Percentiles rank a stretch among this genome's conserved stretches.
Conservation (phyloP, 257 asterid species). For the Avicennia marina region DNA sequence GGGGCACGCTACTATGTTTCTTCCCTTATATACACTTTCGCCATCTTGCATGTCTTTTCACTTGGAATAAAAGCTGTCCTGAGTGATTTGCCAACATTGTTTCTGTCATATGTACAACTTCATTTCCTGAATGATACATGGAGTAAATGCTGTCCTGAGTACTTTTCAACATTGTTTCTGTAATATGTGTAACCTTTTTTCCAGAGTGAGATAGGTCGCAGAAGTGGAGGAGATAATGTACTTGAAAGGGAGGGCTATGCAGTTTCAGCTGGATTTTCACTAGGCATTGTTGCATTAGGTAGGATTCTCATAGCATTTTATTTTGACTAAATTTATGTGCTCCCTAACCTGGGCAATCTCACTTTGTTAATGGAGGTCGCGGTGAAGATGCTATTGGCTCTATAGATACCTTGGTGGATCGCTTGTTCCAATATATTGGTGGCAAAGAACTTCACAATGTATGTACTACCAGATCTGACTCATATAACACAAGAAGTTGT, state of each 20-base stretch:
- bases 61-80: too few species aligned
- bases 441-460: constrained; percentile 76
- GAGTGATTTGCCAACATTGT: too few species aligned
- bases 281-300: constrained; percentile 96
- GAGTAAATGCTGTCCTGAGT: too few species aligned
- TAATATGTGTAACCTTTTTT: constrained; percentile 15
- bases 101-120: too few species aligned
- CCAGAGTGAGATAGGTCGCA: constrained; percentile 96
- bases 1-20: too few species aligned
- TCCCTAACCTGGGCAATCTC: constrained; percentile 9
- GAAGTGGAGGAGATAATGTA: constrained; percentile 99
- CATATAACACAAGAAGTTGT: constrained; percentile 17
- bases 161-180: not conserved
- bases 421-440: constrained; percentile 75
- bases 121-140: too few species aligned
- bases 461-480: constrained; percentile 20
- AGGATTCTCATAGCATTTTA: constrained; percentile 21
- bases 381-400: constrained; percentile 90
- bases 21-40: too few species aligned
- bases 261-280: constrained; percentile 89
- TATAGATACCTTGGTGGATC: constrained; percentile 66
- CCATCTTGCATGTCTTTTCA: too few species aligned
- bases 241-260: constrained; percentile 99
- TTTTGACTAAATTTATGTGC: constrained; percentile 12
- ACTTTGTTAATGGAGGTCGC: constrained; percentile 51